Percentiles rank a stretch among this genome's conserved stretches.
Evolutionary conservation across 1,284 basidiomycete species (phyloP).

Genomic region (Rhodotorula sp.): DNA sequence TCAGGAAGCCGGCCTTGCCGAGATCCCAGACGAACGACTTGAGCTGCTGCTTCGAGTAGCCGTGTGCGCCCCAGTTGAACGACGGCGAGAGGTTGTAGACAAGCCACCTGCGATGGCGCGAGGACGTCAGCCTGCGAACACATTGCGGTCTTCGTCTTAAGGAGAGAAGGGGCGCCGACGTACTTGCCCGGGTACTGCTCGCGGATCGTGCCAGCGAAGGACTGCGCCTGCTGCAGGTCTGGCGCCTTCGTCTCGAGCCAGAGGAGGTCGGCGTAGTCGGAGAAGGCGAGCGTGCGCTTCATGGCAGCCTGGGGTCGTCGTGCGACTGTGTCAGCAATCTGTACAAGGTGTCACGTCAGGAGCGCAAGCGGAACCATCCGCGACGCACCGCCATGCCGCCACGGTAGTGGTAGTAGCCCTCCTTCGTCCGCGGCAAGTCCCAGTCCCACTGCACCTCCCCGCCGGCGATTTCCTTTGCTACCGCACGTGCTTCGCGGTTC

Average conservation of each 20-base stretch:
- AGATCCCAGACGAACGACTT: conserved; percentile 90
- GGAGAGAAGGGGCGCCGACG: not conserved
- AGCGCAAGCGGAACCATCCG: not conserved
- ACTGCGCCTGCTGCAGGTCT: conserved; percentile 73
- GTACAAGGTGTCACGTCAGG: not conserved
- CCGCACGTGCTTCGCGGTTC: conserved; percentile 68
- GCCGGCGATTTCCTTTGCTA: conserved; percentile 73
- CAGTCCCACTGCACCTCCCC: conserved; percentile 78
- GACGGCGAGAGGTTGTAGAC: conserved; percentile 94
- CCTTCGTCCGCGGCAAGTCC: conserved; percentile 80
- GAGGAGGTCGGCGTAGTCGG: conserved; percentile 77
- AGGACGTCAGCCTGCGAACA: not conserved
- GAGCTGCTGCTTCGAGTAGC: conserved; percentile 69
- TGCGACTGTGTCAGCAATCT: not conserved
- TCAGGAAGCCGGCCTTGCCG: conserved; percentile 81
- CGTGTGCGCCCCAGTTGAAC: conserved; percentile 87
- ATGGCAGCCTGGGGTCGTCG: conserved; percentile 63
- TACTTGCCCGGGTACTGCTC: conserved; percentile 71
- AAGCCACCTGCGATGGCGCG: conserved; percentile 59
- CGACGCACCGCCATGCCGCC: conserved; percentile 68
- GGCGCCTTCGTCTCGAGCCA: conserved; percentile 91
- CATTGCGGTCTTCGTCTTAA: not conserved
- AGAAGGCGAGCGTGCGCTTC: conserved; percentile 74
- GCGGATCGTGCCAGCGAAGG: conserved; percentile 75
- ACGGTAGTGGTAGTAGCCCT: conserved; percentile 88